A percentile compares a stretch with the other conserved stretches of the same genome.
Conservation (phyloP, 768 basidiomycete species). For the Pleurotus citrinopileatus region DNA sequence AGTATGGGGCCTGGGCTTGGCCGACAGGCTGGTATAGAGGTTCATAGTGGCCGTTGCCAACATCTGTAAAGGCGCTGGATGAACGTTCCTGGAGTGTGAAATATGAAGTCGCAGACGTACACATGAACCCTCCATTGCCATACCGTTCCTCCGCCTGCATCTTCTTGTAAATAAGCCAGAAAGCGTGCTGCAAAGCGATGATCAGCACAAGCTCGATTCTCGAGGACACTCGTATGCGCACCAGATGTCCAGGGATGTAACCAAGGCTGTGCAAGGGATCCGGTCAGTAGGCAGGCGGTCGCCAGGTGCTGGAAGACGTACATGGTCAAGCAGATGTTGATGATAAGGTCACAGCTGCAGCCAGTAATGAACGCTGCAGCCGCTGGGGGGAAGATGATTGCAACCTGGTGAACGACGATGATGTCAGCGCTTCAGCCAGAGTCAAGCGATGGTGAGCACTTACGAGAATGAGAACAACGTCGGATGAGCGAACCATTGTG, state of each 20-base stretch:
- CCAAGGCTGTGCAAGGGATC: slow-evolving; percentile 50
- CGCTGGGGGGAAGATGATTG: slow-evolving; percentile 80
- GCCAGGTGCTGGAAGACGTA: slow-evolving; percentile 28
- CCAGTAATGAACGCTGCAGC: slow-evolving; percentile 76
- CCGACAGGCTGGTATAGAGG: slow-evolving; percentile 18
- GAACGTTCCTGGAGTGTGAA: not conserved
- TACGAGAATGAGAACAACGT: slow-evolving; percentile 78
- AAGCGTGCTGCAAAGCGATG: slow-evolving; percentile 53
- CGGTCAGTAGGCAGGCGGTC: not conserved
- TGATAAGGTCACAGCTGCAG: slow-evolving; percentile 83
- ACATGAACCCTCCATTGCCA: slow-evolving; percentile 71
- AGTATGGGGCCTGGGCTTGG: slow-evolving; percentile 17
- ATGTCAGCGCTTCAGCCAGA: not conserved
- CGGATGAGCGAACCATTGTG: slow-evolving; percentile 60
- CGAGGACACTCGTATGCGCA: not conserved
- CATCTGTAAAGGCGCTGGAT: slow-evolving; percentile 14
- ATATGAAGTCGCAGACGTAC: slow-evolving; percentile 49
- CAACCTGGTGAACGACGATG: slow-evolving; percentile 59
- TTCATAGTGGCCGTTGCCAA: slow-evolving; percentile 26
- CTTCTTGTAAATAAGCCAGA: slow-evolving; percentile 90
- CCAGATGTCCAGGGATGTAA: slow-evolving; percentile 67
- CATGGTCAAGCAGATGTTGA: slow-evolving; percentile 80
- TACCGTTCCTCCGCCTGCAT: slow-evolving; percentile 85
- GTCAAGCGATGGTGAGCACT: slow-evolving; percentile 20
- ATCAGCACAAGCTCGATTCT: not conserved